Conservation (phyloP, 2,329 filamentous ascomycete species). For the Claviceps sp. region DNA sequence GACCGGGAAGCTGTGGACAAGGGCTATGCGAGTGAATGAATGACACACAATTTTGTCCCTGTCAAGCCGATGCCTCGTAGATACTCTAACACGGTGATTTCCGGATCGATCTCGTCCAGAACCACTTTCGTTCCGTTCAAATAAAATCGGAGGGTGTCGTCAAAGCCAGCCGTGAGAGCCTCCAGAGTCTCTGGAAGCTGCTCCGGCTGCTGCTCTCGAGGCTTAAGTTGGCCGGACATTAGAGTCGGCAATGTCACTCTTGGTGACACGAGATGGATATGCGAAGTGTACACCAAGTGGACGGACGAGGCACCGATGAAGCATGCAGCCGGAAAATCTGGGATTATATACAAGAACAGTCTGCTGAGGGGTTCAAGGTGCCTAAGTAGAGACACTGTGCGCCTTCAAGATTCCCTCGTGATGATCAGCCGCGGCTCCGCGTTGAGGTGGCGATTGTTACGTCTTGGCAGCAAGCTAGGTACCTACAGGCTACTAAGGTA, state of each 20-base stretch:
- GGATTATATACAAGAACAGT: too few species aligned
- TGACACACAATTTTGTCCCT: constrained; percentile 68
- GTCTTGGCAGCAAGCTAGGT: too few species aligned
- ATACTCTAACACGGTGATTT: constrained; percentile 86
- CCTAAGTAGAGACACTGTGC: too few species aligned
- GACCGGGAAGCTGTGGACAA: background rate
- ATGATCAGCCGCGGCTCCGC: too few species aligned
- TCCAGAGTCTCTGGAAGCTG: constrained; percentile 19
- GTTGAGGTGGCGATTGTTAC: too few species aligned
- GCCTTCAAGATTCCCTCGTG: too few species aligned
- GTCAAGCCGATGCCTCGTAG: constrained; percentile 84
- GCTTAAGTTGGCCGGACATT: constrained; percentile 29
- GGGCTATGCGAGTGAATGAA: background rate
- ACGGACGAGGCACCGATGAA: too few species aligned
- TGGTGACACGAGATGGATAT: too few species aligned
- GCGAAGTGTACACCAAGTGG: too few species aligned
- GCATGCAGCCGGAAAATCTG: too few species aligned
- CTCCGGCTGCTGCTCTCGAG: constrained; percentile 37
- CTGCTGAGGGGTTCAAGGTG: too few species aligned
- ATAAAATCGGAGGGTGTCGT: constrained; percentile 84
- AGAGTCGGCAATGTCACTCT: background rate
- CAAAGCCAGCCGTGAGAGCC: constrained; percentile 57
- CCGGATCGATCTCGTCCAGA: constrained; percentile 78
- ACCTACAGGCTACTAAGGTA: too few species aligned
- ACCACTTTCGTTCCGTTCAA: constrained; percentile 86